A percentile compares a stretch with the other conserved stretches of the same genome.
These are phyloP conservation scores for Solanum acaule DNA, from an alignment of 257 asterid species.

Conservation along the genomic window DNA sequence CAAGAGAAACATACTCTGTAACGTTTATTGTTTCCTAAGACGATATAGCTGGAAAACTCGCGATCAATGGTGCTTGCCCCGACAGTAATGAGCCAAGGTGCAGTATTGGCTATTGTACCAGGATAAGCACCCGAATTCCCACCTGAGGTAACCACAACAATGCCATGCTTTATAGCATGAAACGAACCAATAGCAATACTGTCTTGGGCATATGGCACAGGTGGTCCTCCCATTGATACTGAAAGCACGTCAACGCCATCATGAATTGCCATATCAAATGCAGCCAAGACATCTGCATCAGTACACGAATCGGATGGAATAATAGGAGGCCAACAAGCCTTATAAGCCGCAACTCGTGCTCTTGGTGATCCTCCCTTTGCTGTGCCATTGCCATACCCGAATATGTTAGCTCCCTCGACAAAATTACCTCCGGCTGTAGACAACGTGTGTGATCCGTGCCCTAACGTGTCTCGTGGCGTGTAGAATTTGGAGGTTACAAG, in stretches of 20 bases:
- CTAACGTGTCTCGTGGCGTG: conserved; percentile 65
- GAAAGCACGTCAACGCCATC: conserved; percentile 94
- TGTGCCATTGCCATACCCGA: conserved; percentile 79
- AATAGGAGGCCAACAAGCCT: conserved; percentile 89
- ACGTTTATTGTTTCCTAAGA: conserved; percentile 43
- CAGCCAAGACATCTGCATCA: conserved; percentile 87
- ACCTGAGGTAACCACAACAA: conserved; percentile 76
- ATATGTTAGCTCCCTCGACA: conserved; percentile 56
- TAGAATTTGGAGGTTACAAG: conserved; percentile 43
- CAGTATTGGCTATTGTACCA: conserved; percentile 59
- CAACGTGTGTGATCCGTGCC: conserved; percentile 89
- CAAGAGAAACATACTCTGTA: conserved; percentile 27
- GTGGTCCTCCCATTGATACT: conserved; percentile 69
- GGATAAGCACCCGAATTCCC: conserved; percentile 77
- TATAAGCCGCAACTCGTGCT: conserved; percentile 87
- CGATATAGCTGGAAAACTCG: conserved; percentile 48
- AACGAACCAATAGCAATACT: conserved; percentile 85
- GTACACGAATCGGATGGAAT: conserved; percentile 50
- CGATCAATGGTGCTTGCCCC: conserved; percentile 89
- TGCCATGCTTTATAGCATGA: conserved; percentile 73
- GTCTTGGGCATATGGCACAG: conserved; percentile 49
- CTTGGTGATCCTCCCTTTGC: conserved; percentile 93
- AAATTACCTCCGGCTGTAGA: conserved; percentile 93
- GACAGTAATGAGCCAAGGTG: conserved; percentile 88
- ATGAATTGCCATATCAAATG: conserved; percentile 70